Percentiles rank a stretch among this genome's conserved stretches.
Evolutionary conservation across 2,329 filamentous ascomycete genomes (phyloP).

Genomic region (Alternaria gaisen): DNA sequence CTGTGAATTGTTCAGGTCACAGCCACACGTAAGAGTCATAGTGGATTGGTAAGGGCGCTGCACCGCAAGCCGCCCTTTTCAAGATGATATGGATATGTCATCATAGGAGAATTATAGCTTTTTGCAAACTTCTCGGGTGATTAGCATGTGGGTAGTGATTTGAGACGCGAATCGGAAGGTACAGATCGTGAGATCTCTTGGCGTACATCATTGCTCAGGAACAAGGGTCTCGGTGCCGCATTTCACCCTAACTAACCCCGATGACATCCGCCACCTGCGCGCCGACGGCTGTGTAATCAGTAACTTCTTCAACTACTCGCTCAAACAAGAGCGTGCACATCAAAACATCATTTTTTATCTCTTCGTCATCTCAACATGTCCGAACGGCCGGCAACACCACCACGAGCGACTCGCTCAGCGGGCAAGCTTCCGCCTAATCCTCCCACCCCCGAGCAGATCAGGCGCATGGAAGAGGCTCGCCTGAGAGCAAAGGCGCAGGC

Average conservation of each 20-base stretch:
- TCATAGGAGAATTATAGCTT: background rate
- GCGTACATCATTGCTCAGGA: slow-evolving; percentile 44
- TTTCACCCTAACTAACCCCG: slow-evolving; percentile 9
- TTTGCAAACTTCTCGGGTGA: slow-evolving; percentile 4
- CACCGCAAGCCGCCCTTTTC: slow-evolving; percentile 32
- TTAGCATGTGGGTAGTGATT: slow-evolving; percentile 17
- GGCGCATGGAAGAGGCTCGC: slow-evolving; percentile 79
- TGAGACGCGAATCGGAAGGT: slow-evolving; percentile 16
- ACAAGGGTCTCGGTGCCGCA: slow-evolving; percentile 30
- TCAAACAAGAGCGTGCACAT: background rate
- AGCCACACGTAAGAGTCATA: slow-evolving; percentile 50
- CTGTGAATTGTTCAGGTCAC: slow-evolving; percentile 35
- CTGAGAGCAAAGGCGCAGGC: slow-evolving; percentile 86
- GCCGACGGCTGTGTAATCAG: background rate
- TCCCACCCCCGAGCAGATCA: slow-evolving; percentile 68
- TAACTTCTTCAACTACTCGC: background rate
- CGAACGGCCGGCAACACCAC: slow-evolving; percentile 59
- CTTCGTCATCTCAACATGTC: slow-evolving; percentile 37
- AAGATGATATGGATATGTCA: background rate
- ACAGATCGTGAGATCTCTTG: slow-evolving; percentile 35
- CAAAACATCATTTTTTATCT: background rate
- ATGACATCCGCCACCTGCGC: slow-evolving; percentile 25
- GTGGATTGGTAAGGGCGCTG: slow-evolving; percentile 45
- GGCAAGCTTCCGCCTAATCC: slow-evolving; percentile 56
- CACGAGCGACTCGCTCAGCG: slow-evolving; percentile 50